Percentiles rank a stretch among this genome's conserved stretches.
Evolutionary conservation across 768 basidiomycete genomes (phyloP).

Genomic region (Suillus cothurnatus): DNA sequence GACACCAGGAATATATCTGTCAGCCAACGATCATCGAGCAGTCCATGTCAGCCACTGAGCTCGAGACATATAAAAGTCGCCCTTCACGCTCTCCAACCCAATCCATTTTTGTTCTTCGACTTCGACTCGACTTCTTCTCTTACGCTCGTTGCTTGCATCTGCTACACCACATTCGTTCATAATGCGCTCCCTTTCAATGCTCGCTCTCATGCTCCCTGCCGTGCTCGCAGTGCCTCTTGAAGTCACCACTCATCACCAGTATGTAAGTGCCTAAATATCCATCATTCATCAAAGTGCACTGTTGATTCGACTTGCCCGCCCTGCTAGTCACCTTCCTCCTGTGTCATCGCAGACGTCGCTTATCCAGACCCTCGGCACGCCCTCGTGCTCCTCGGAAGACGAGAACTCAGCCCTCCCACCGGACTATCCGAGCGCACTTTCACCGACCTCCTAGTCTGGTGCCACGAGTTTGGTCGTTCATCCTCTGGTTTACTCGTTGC

Average conservation of each 20-base stretch:
- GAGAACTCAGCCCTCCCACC: conserved; percentile 20
- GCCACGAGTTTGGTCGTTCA: conserved; percentile 20
- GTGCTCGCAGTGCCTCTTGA: conserved; percentile 23
- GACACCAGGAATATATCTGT: neutral
- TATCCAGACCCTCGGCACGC: conserved; percentile 27
- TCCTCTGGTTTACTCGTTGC: conserved; percentile 20
- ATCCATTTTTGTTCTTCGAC: neutral
- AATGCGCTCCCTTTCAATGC: conserved; percentile 24
- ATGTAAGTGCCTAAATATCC: neutral
- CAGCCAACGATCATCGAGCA: conserved; percentile 1
- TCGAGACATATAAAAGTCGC: conserved; percentile 4
- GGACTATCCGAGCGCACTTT: conserved; percentile 27
- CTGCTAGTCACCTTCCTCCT: conserved; percentile 18
- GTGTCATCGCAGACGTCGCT: conserved; percentile 30
- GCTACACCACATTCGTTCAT: conserved; percentile 16
- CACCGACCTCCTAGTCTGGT: conserved; percentile 31
- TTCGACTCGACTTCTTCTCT: neutral
- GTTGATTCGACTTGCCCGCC: conserved; percentile 4
- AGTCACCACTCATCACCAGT: conserved; percentile 1
- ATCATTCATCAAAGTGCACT: too few relatives aligned
- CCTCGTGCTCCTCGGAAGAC: conserved; percentile 25
- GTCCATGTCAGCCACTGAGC: conserved; percentile 8
- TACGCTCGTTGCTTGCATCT: neutral
- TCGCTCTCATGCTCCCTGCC: conserved; percentile 23
- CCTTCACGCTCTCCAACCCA: neutral